Evolutionary conservation across 768 basidiomycete genomes (phyloP), one percentile per base, ranked within the genome.

Genomic region (Termitomyces sp.): DNA sequence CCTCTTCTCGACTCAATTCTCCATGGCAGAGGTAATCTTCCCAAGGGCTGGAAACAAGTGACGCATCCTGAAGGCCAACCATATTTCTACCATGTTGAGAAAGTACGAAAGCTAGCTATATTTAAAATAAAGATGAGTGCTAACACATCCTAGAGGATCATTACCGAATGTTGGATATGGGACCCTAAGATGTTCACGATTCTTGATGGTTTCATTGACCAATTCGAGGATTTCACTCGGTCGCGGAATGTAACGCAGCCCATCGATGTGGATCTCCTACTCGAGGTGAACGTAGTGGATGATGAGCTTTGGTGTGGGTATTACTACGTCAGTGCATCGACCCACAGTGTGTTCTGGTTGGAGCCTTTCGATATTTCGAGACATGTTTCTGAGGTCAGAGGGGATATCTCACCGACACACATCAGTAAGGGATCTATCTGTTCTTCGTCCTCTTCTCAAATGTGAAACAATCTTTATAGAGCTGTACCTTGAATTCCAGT

Each of bases 1-100:
- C n/a, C 18, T 6, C 16, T 22, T 48, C 26, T 48, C 18, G 5
- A 3, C 13, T 31, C 27, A n/a, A 14, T n/a, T 4, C 29, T 10
- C 13, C n/a, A n/a, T 41, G 27, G 53, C 14, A 60, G 59, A 4
- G 51, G 56, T 4, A 22, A 29, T 29, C 34, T 60, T 18, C 56
- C 59, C 4, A 5, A 49, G 5, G 59, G 59, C 20, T 60, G 59
- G 59, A 20, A 48, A 14, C 55, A 56, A 43, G 1, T 44, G 5
- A 60, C 46, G 4, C 59, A 60, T 36, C 59, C 59, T 3, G 52
- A 54, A 43, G 57, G 57, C 13, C 51, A 46, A 27, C 57, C 57
- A 13, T 58, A 58, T 34, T 58, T 58, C 39, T 54, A 58, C 41
- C 37, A 53, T 22, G 22, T 32, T 31, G 26, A 13, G n/a, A 53